A percentile compares a stretch with the other conserved stretches of the same genome.
These are phyloP conservation scores for Aspergillus persii DNA, from an alignment of 2,329 filamentous ascomycete species.

Conservation along the genomic window DNA sequence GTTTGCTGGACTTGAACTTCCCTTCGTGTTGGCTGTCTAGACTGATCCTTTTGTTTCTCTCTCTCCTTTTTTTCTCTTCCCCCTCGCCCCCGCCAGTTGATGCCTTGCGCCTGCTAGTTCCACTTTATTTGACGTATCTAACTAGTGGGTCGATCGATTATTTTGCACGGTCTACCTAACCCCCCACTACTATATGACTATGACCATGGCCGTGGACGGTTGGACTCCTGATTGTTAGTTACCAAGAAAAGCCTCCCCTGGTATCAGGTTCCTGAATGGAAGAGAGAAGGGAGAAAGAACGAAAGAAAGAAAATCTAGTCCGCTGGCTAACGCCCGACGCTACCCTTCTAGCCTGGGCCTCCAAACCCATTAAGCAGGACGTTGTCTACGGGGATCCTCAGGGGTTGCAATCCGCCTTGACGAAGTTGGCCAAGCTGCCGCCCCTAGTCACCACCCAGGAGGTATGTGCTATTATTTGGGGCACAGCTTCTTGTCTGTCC, in stretches of 20 bases:
- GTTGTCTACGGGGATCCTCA: constrained; percentile 43
- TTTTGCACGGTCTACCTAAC: background rate
- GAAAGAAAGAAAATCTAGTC: background rate
- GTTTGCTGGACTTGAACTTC: background rate
- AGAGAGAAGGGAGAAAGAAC: too few relatives aligned
- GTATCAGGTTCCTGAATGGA: background rate
- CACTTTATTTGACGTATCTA: background rate
- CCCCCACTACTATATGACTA: background rate
- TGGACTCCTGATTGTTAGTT: constrained; percentile 20
- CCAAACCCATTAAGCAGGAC: constrained; percentile 26
- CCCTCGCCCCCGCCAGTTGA: background rate
- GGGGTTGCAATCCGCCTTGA: constrained; percentile 39
- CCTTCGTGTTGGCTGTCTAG: too few relatives aligned
- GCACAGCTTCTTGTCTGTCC: background rate
- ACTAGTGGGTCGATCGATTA: background rate
- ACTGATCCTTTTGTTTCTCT: background rate
- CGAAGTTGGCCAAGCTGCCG: constrained; percentile 45
- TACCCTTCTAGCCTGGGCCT: constrained; percentile 20
- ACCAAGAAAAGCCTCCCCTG: background rate
- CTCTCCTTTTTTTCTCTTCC: background rate
- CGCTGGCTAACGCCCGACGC: background rate
- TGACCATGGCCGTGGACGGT: constrained; percentile 10
- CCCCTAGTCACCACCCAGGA: constrained; percentile 49
- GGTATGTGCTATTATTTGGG: constrained; percentile 21
- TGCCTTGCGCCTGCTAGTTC: background rate